phyloP scores from a whole-genome alignment of 2,329 filamentous ascomycete species.

The Pyricularia pennisetigena region DNA sequence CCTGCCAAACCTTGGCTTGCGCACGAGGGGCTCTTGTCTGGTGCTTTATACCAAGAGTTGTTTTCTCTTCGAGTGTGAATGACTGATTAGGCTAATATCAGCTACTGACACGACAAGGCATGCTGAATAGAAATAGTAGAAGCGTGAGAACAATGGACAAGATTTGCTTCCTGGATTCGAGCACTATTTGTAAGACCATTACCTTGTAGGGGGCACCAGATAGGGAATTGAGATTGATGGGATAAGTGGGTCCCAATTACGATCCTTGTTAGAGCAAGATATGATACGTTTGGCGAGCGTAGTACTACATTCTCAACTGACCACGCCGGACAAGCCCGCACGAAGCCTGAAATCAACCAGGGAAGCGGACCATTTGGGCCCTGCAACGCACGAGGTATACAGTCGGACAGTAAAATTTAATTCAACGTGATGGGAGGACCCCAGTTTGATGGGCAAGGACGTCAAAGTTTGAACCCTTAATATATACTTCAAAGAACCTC shows the following conservation, averaged over 20 bases:
- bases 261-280: background rate
- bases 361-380: no score
- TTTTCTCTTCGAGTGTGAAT: slow-evolving; percentile 21
- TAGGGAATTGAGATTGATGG: background rate
- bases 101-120: background rate
- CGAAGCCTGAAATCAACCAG: no score
- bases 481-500: no score
- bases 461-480: no score
- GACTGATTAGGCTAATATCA: background rate
- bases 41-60: slow-evolving; percentile 59
- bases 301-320: no score
- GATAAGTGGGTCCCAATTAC: background rate
- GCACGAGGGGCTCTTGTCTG: slow-evolving; percentile 48
- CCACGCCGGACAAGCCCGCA: no score
- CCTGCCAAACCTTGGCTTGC: slow-evolving; percentile 44
- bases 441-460: no score
- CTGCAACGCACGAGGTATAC: no score
- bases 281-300: background rate
- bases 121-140: background rate
- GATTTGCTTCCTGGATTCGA: background rate
- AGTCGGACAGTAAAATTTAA: no score
- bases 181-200: background rate
- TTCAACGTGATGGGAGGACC: no score
- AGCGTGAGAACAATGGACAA: background rate
- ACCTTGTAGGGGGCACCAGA: background rate